A percentile compares a stretch with the other conserved stretches of the same genome.
Evolutionary conservation across 805 yeast genomes (phyloP).

Genomic region (Candida maris): DNA sequence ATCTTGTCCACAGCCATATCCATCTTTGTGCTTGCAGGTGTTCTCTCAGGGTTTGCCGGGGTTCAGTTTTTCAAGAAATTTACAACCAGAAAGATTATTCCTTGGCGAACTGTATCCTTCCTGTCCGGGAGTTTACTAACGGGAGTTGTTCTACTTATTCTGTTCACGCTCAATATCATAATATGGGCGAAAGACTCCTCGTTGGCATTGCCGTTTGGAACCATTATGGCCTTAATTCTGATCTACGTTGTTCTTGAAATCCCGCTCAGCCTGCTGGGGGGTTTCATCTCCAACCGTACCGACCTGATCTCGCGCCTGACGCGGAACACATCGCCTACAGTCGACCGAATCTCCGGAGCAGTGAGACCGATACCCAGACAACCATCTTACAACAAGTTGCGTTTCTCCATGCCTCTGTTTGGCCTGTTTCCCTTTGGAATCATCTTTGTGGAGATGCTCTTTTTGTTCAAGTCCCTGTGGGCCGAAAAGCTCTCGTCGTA

Average conservation of each 20-base stretch:
- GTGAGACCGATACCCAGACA: constrained; percentile 31
- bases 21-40: constrained; percentile 65
- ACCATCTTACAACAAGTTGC: constrained; percentile 33
- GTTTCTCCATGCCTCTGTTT: constrained; percentile 42
- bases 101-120: constrained; percentile 39
- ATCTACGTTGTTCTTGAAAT: constrained; percentile 64
- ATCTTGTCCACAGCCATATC: constrained; percentile 57
- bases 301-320: constrained; percentile 19
- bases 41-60: constrained; percentile 71
- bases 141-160: constrained; percentile 42
- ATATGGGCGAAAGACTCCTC: constrained; percentile 78
- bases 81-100: constrained; percentile 37
- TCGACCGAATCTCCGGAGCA: constrained; percentile 5
- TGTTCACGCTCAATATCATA: constrained; percentile 58
- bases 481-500: constrained; percentile 73
- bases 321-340: constrained; percentile 10
- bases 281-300: constrained; percentile 35
- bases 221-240: constrained; percentile 56
- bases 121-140: constrained; percentile 49
- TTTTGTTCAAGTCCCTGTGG: constrained; percentile 75
- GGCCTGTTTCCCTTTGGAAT: constrained; percentile 79
- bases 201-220: constrained; percentile 73
- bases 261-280: constrained; percentile 77
- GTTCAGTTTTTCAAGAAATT: constrained; percentile 58
- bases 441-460: constrained; percentile 72